Percentiles rank a stretch among this genome's conserved stretches.
Evolutionary conservation across 2,329 filamentous ascomycete genomes (phyloP).

Genomic region (Torrubiellomyces zombiae): DNA sequence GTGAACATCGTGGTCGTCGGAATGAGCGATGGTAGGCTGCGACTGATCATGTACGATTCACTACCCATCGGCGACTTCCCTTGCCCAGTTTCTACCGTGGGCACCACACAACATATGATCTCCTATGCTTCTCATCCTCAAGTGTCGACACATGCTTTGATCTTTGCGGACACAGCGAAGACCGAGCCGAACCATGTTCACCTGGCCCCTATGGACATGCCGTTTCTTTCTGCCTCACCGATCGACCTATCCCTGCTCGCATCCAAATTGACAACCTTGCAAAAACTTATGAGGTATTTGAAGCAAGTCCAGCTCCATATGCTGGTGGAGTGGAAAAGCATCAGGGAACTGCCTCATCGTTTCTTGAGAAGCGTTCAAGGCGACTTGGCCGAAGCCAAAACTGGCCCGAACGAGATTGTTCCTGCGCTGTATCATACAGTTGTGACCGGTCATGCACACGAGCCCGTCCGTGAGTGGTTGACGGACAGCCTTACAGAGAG

Average conservation of each 20-base stretch:
- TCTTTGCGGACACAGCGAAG: conserved; percentile 32
- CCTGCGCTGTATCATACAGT: conserved; percentile 71
- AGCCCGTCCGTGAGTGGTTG: conserved; percentile 70
- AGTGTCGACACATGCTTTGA: conserved; percentile 58
- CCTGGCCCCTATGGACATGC: conserved; percentile 66
- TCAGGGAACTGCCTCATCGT: conserved; percentile 60
- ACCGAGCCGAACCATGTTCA: conserved; percentile 19
- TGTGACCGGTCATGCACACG: conserved; percentile 65
- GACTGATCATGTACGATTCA: conserved; percentile 73
- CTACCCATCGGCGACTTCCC: conserved; percentile 58
- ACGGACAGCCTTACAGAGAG: conserved; percentile 67
- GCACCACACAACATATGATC: conserved; percentile 19
- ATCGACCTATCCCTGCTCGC: conserved; percentile 72
- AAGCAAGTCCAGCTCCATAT: conserved; percentile 67
- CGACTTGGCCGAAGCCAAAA: conserved; percentile 44
- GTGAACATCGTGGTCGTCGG: conserved; percentile 67
- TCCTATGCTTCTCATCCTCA: conserved; percentile 56
- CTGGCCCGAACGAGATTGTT: conserved; percentile 45
- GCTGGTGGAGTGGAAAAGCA: conserved; percentile 65
- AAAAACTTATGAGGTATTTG: conserved; percentile 75
- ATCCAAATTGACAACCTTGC: conserved; percentile 71
- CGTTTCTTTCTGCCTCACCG: conserved; percentile 62
- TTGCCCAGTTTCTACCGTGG: conserved; percentile 21
- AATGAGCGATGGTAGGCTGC: conserved; percentile 51
- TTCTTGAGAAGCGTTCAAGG: conserved; percentile 66